Base-by-base conservation (phyloP, 2,329 filamentous ascomycete species). In the Ceratocystis diversiconidia region DNA sequence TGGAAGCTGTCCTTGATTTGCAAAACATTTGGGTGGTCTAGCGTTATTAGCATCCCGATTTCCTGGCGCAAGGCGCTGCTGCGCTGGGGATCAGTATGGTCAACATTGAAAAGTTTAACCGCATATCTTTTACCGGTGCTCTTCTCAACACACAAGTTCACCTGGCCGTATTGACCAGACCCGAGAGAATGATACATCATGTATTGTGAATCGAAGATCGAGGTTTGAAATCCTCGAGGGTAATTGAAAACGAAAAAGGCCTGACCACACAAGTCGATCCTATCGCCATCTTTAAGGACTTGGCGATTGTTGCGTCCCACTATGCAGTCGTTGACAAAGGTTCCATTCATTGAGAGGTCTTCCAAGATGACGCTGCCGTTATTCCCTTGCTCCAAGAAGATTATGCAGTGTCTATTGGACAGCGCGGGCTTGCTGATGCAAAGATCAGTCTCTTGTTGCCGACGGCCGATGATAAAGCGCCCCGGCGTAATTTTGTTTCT, bases 1-100 rank as follows among this genome's bases (percentile, higher is more conserved):
- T 95, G 89, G 73, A 96, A 99, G 0, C 91, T 96, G 70, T 96
- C 92, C 74, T 95, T 96, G 65, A 99, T 79, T 73, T 92, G 96
- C 15, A 99, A 80, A 64, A 99, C 82, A 70, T 95, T 94, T 3
- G 91, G 89, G 74, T 99, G 94, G 73, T 89, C 95, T 68, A 99
- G 90, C n/a, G 91, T 85, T 91, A 96, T 97, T 68, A 99, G 78
- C 17, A 99, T 90, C 25, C 90, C 92, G 73, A 99, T 95, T 74
- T 99, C 95, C 74, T 97, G 92, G 73, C 96, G 90, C 59, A 97
- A 76, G 1, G 90, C 87, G 3, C 19, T 46, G 2, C 43, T 19
- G 8, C 41, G 55, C 5, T 44, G 8, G 8, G 41, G 17, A 30
- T 65, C 44, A n/a, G 17, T 46, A 67, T 96, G 90, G 5, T 87